Percentiles rank a stretch among this genome's conserved stretches.
Conservation (phyloP, 2,329 filamentous ascomycete species). For the Calonectria pteridis region DNA sequence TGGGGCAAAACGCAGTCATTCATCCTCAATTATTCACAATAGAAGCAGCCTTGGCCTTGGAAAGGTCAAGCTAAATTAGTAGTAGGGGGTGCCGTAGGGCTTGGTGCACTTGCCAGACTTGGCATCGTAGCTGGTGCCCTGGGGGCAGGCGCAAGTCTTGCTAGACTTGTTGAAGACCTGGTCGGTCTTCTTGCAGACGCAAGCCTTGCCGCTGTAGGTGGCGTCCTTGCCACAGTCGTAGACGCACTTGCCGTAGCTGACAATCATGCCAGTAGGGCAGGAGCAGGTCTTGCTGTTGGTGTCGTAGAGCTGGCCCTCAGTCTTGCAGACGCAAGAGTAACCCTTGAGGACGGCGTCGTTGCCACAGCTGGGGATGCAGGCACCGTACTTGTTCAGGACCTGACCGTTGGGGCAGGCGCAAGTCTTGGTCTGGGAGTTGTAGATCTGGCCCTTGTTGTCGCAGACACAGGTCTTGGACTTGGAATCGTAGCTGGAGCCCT, state of each 20-base stretch:
- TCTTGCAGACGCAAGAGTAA: constrained; percentile 39
- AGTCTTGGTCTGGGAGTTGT: constrained; percentile 15
- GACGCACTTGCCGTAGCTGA: neutral
- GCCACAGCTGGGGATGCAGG: constrained; percentile 34
- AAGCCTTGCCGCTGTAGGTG: neutral
- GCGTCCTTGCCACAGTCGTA: neutral
- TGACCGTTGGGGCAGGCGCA: constrained; percentile 27
- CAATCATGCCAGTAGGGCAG: constrained; percentile 33
- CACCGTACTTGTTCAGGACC: constrained; percentile 31
- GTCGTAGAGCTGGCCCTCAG: constrained; percentile 33
- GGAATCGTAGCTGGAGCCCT: neutral
- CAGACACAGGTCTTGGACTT: constrained; percentile 2
- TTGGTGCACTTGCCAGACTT: neutral
- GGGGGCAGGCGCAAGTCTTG: neutral
- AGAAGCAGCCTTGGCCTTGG: neutral
- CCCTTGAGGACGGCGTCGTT: constrained; percentile 34
- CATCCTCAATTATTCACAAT: neutral
- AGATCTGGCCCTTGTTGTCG: constrained; percentile 14
- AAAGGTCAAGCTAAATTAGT: neutral
- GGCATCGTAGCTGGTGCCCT: neutral
- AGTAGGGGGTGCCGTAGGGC: neutral
- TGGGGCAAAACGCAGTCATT: neutral
- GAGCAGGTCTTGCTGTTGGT: constrained; percentile 33
- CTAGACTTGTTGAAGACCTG: neutral
- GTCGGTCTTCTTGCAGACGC: neutral